A percentile compares a stretch with the other conserved stretches of the same genome.
Conservation (phyloP, 116 monocot species). For the Trichopus zeylanicus region DNA sequence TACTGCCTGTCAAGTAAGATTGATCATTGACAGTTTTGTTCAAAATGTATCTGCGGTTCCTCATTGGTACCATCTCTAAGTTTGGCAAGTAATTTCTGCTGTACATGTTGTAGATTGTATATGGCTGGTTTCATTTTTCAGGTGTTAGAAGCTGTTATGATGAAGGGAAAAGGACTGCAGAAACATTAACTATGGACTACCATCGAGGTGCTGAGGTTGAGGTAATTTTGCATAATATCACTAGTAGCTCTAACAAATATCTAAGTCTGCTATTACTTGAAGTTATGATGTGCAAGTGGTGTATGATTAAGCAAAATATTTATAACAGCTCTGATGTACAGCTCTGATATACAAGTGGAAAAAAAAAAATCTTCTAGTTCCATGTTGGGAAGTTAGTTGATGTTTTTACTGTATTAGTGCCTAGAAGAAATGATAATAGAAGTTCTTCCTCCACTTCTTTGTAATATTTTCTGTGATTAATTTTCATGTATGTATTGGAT, state of each 20-base stretch:
- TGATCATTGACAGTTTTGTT: no score
- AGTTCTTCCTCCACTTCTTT: no score
- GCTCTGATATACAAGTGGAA: not conserved
- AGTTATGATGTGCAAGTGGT: no score
- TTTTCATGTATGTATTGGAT: not conserved
- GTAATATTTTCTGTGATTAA: no score
- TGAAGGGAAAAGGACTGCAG: conserved; percentile 98
- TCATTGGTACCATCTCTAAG: not conserved
- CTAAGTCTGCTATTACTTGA: no score
- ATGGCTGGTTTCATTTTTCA: conserved; percentile 5
- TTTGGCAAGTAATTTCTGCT: not conserved
- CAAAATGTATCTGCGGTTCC: no score
- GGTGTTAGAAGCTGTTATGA: conserved; percentile 99
- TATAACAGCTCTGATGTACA: not conserved
- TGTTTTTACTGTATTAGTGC: no score
- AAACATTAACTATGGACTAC: conserved; percentile 98
- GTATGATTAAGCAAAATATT: not conserved
- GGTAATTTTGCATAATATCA: no score
- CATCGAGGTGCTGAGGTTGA: conserved; percentile 84
- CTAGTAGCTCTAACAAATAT: no score
- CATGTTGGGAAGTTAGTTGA: not conserved
- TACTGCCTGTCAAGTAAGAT: not conserved
- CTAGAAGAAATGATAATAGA: no score
- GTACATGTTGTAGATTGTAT: not conserved
- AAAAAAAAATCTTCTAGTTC: not conserved